A percentile compares a stretch with the other conserved stretches of the same genome.
Evolutionary conservation across 1,139 yeast genomes (phyloP).

Genomic region (Nadsonia starkeyi-henricii): DNA sequence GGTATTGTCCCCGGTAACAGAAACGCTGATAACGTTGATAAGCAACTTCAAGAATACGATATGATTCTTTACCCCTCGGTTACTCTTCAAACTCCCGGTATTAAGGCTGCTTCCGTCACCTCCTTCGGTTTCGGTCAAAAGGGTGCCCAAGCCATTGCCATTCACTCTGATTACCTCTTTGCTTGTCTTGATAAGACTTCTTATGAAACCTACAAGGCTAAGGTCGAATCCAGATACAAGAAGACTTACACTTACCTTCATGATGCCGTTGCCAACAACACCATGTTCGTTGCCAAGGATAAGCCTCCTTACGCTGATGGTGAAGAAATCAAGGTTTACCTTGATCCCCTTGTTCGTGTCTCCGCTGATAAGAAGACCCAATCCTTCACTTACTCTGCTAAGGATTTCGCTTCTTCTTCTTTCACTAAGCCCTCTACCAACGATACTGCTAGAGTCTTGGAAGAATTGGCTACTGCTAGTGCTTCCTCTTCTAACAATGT

Average conservation of each 20-base stretch:
- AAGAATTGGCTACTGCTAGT: constrained; percentile 31
- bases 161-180: constrained; percentile 87
- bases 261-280: constrained; percentile 81
- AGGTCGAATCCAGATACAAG: constrained; percentile 73
- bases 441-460: constrained; percentile 30
- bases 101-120: constrained; percentile 92
- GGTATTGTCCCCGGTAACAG: constrained; percentile 98
- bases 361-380: constrained; percentile 34
- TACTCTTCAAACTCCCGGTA: constrained; percentile 86
- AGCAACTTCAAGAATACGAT: constrained; percentile 65
- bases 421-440: constrained; percentile 21
- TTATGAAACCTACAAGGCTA: constrained; percentile 54
- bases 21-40: constrained; percentile 93
- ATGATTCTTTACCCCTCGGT: constrained; percentile 90
- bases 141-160: constrained; percentile 90
- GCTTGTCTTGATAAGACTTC: constrained; percentile 62
- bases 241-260: constrained; percentile 92
- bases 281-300: constrained; percentile 86
- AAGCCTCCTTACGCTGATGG: constrained; percentile 85
- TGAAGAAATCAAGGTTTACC: constrained; percentile 76
- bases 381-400: constrained; percentile 36
- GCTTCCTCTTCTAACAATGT: constrained; percentile 54
- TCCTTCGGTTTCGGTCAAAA: constrained; percentile 99
- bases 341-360: constrained; percentile 92
- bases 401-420: constrained; percentile 21